Percentiles rank a stretch among this genome's conserved stretches.
Evolutionary conservation across 768 basidiomycete species (phyloP).

Genomic region (Krasilnikovozyma curviuscula): DNA sequence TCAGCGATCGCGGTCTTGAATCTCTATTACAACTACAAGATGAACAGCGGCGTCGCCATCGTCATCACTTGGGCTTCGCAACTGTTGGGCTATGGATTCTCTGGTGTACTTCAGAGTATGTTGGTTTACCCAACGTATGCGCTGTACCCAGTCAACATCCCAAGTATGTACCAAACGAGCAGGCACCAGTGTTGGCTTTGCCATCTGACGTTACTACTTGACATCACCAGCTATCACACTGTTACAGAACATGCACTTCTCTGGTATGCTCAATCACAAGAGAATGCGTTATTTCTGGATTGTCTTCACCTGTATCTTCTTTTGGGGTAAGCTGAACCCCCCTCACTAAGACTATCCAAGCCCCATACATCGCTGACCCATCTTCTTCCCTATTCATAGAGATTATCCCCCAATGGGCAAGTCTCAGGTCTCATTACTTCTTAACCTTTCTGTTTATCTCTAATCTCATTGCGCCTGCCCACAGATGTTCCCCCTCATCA

Average conservation of each 20-base stretch:
- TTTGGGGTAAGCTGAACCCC: too few relatives aligned
- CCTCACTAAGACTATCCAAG: too few relatives aligned
- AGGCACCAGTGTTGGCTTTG: too few relatives aligned
- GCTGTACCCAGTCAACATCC: conserved; percentile 36
- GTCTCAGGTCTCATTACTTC: too few relatives aligned
- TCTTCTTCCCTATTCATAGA: too few relatives aligned
- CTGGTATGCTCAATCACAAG: conserved; percentile 36
- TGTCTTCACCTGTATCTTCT: too few relatives aligned
- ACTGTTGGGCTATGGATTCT: conserved; percentile 37
- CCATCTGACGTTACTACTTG: too few relatives aligned
- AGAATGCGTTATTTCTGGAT: conserved; percentile 38
- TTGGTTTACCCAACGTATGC: conserved; percentile 39
- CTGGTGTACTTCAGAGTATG: conserved; percentile 34
- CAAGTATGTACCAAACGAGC: too few relatives aligned
- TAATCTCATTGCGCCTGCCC: too few relatives aligned
- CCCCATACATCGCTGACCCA: too few relatives aligned
- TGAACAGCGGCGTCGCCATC: conserved; percentile 36
- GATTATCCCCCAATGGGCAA: too few relatives aligned
- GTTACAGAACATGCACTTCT: conserved; percentile 37
- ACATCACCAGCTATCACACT: conserved; percentile 36
- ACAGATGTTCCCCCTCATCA: conserved; percentile 47
- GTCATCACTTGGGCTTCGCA: conserved; percentile 40
- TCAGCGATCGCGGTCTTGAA: conserved; percentile 44
- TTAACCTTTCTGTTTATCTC: too few relatives aligned
- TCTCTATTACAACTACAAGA: conserved; percentile 35